These are phyloP conservation scores for Excoecaria cochinchinensis DNA, from an alignment of 345 rosid genomes.

Conservation along the genomic window DNA sequence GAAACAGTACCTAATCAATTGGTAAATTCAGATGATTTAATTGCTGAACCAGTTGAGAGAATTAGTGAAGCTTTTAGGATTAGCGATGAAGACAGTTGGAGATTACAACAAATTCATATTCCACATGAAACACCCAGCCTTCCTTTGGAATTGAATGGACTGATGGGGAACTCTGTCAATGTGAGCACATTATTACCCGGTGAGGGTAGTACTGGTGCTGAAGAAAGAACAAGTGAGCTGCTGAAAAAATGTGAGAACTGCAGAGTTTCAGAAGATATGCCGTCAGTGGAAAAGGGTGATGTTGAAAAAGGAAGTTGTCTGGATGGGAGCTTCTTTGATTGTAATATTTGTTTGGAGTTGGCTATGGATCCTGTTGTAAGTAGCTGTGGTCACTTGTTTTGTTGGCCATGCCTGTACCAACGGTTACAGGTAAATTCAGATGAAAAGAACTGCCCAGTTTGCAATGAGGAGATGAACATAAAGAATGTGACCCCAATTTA, in stretches of 20 bases:
- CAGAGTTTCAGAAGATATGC: conserved; percentile 50
- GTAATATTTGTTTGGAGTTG: conserved; percentile 32
- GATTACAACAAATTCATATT: conserved; percentile 50
- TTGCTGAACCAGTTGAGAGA: conserved; percentile 45
- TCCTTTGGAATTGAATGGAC: conserved; percentile 55
- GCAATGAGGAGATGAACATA: conserved; percentile 79
- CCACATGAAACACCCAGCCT: conserved; percentile 43
- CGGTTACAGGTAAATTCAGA: conserved; percentile 46
- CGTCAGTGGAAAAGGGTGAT: conserved; percentile 48
- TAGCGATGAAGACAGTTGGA: conserved; percentile 44
- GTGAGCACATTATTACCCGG: conserved; percentile 61
- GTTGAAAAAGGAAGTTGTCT: conserved; percentile 48
- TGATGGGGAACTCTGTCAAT: conserved; percentile 46
- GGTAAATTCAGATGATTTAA: conserved; percentile 57
- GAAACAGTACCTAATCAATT: conserved; percentile 39
- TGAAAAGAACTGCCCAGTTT: conserved; percentile 85
- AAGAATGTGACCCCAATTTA: conserved; percentile 83
- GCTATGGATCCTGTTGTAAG: conserved; percentile 28
- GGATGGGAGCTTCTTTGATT: conserved; percentile 56
- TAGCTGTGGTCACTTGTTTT: conserved; percentile 32
- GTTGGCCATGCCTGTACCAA: conserved; percentile 29
- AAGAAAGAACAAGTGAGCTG: conserved; percentile 56
- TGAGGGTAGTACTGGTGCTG: conserved; percentile 75
- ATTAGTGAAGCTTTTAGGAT: conserved; percentile 60
- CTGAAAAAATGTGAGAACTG: conserved; percentile 62